A percentile compares a stretch with the other conserved stretches of the same genome.
phyloP scores from a whole-genome alignment of 352 stramenopile genomes.

The Phytophthora cryptogea region DNA sequence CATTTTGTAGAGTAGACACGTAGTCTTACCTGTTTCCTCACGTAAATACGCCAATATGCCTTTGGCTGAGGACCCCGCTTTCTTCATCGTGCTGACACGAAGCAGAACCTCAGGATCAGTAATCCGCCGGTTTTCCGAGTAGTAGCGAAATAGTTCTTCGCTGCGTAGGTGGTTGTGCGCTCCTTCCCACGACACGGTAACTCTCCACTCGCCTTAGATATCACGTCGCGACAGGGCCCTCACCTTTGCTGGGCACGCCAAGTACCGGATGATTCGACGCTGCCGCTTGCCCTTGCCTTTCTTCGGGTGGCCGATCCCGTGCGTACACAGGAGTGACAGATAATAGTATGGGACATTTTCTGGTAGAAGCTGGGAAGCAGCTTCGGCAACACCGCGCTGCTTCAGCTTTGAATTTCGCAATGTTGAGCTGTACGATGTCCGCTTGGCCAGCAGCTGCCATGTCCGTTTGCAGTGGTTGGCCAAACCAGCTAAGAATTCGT shows the following conservation, averaged over 20 bases:
- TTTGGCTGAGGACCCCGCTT: conserved; percentile 6
- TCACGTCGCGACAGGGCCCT: conserved; percentile 2
- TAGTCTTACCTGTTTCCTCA: conserved; percentile 5
- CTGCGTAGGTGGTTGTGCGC: conserved; percentile 3
- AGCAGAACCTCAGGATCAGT: conserved; percentile 4
- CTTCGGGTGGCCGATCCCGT: conserved; percentile 10
- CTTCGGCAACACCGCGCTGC: not conserved
- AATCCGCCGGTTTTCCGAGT: conserved; percentile 7
- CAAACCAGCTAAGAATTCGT: conserved; percentile 3
- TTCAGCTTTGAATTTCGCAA: conserved; percentile 2
- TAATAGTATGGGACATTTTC: conserved; percentile 9
- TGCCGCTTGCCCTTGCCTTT: conserved; percentile 8
- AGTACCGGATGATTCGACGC: conserved; percentile 1
- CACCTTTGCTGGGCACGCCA: conserved; percentile 2
- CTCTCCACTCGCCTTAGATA: not conserved
- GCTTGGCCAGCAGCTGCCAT: not conserved
- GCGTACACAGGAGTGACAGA: conserved; percentile 4
- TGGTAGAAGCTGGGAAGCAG: not conserved
- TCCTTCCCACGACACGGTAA: not conserved
- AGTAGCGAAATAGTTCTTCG: not conserved
- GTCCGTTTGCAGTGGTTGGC: not conserved
- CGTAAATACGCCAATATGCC: conserved; percentile 9
- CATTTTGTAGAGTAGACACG: too few relatives aligned
- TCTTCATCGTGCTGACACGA: not conserved
- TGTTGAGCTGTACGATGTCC: not conserved